Percentiles rank a stretch among this genome's conserved stretches.
Conservation (phyloP, 75 land plant genomes). For the Sequoiadendron giganteum region DNA sequence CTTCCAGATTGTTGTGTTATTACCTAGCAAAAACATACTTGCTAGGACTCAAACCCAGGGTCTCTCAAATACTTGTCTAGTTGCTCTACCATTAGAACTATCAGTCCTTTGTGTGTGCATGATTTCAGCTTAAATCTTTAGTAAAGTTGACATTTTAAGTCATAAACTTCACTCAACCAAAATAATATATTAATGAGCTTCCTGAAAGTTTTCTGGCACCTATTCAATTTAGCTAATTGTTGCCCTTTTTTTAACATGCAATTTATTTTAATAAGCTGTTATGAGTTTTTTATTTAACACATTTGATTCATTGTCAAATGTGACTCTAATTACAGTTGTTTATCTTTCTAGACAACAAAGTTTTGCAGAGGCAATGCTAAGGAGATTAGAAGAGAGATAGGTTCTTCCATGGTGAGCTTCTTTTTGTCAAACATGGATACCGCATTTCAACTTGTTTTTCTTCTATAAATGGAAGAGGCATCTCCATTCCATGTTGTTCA, state of each 20-base stretch:
- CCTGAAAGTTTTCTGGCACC: not conserved
- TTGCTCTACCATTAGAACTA: too few species aligned
- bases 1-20: too few species aligned
- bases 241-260: not conserved
- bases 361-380: constrained; percentile 13
- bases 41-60: too few species aligned
- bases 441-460: not conserved
- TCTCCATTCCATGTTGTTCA: not conserved
- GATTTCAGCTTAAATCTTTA: not conserved
- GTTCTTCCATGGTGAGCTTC: not conserved
- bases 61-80: too few species aligned
- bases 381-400: constrained; percentile 6
- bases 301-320: not conserved
- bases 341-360: not conserved
- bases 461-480: not conserved
- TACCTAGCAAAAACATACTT: too few species aligned
- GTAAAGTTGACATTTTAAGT: not conserved
- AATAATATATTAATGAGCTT: not conserved
- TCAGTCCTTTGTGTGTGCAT: too few species aligned
- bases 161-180: not conserved
- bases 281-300: not conserved
- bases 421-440: not conserved
- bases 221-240: not conserved
- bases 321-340: not conserved
- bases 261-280: not conserved